Evolutionary conservation across 192 early-diverging fungal genomes (phyloP), one percentile per base, ranked within the genome.

Genomic region (Pilobolus umbonatus): DNA sequence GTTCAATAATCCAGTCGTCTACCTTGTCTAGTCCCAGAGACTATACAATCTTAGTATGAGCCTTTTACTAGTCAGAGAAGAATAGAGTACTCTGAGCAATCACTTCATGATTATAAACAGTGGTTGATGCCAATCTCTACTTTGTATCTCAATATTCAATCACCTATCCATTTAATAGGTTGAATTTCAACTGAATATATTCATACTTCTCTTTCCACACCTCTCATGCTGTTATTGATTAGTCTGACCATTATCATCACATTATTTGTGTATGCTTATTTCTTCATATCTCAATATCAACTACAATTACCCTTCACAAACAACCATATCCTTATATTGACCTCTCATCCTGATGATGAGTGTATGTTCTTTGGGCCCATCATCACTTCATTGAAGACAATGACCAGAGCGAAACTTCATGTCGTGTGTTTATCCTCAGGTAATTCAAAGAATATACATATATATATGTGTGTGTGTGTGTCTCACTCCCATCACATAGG

Each of bases 311-410:
- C 32, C 1, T 21, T 35, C 0, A 4, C 25, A 6, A 9, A 28
- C 4, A 50, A 55, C 1, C 52, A 60, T 32, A 75, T 87, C 10
- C 75, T 91, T 5, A 67, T 95, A 14, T 73, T 93, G 12, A 92
- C 82, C 15, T 89, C 94, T 6, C 94, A 97, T 69, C 96, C 96
- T 0, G 96, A 98, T 77, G 96, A 98, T 70, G 96, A 98, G 61
- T 93, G 91, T 80, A 95, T 96, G 93, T 98, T 98, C 74, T 98
- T 98, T 76, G 81, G 83, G 11, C 94, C 94, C 0, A 89, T 89
- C 8, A 58, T 94, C 1, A 62, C 81, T 31, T 67, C 64, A 40
- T 59, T 94, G 45, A 25, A 38, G 3, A 19, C 47, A 1, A 25
- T n/a, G 6, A 65, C 64, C 10, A 71, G 63, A 31, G 61, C 55